Evolutionary conservation across 805 yeast species (phyloP), one percentile per base, ranked within the genome.

Genomic region (Isabelozyma pseudorhagii): DNA sequence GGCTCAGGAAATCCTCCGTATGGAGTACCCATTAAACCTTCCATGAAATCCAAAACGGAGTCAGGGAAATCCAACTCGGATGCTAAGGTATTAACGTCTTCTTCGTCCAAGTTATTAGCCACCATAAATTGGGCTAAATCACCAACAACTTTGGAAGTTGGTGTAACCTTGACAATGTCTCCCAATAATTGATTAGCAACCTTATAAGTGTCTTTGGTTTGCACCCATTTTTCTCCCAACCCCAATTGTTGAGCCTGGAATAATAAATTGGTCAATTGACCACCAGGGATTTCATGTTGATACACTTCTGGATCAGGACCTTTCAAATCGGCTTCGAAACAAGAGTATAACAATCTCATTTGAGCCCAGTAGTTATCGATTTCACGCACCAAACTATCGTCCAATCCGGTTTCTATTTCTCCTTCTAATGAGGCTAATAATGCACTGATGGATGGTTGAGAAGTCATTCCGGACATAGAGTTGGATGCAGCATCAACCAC

Each of bases 1-100:
- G 99, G 99, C 75, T 94, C 99, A 52, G 99, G 99, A 96, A 94
- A 94, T 8, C 99, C 99, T 59, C 99, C 99, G 68, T 89, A 90
- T 64, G 99, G 99, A 58, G 94, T 94, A 68, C 99, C 99, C 89
- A 94, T 94, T 69, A 94, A 81, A 62, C 99, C 99, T 78, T 94
- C 97, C 81, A 94, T 91, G 83, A 94, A 94, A 73, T 94, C 99
- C 68, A 94, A 81, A 14, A 94, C 97, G 17, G 98, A 93, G 66
- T 88, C 97, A 55, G 99, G 99, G 97, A 94, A 93, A 74, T 94
- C 99, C 61, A 94, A 81, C 54, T 90, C 89, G 48, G 83, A 75
- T 3, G 99, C 99, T 59, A 94, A 82, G 67, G 86, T 85, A 67
- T 77, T 79, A 54, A 94, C 96, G 64, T 94, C 99, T 61, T 87